Percentiles rank a stretch among this genome's conserved stretches.
phyloP scores from a whole-genome alignment of 2,329 filamentous ascomycete genomes.

The Dactylellina drechsleri region DNA sequence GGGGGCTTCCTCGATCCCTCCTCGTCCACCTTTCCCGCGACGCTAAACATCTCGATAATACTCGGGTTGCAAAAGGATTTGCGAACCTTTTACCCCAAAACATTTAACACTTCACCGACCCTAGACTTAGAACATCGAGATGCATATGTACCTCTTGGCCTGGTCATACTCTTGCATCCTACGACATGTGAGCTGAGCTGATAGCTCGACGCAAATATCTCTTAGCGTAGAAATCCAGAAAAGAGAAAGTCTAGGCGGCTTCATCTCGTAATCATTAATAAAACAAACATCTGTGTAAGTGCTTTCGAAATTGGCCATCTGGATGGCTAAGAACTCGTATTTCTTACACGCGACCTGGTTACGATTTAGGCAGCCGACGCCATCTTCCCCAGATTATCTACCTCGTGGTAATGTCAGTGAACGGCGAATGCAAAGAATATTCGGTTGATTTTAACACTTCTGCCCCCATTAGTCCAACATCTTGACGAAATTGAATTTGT shows the following conservation, averaged over 20 bases:
- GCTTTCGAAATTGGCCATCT: not conserved
- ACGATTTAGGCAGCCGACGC: slow-evolving; percentile 51
- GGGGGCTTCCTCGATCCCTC: slow-evolving; percentile 14
- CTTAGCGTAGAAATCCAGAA: slow-evolving; percentile 1
- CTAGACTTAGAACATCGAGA: slow-evolving; percentile 17
- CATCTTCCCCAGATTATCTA: slow-evolving; percentile 54
- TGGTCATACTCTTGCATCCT: slow-evolving; percentile 9
- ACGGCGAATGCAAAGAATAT: slow-evolving; percentile 48
- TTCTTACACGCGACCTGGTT: slow-evolving; percentile 48
- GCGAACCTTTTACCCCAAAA: too few relatives aligned
- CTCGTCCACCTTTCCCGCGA: too few relatives aligned
- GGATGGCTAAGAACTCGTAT: slow-evolving; percentile 10
- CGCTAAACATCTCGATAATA: too few relatives aligned
- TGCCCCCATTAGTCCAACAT: slow-evolving; percentile 29
- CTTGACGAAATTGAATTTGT: slow-evolving; percentile 8
- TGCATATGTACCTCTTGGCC: slow-evolving; percentile 7
- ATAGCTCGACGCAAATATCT: too few relatives aligned
- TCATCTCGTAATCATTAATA: slow-evolving; percentile 20
- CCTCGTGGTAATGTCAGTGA: slow-evolving; percentile 40
- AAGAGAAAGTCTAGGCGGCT: slow-evolving; percentile 38
- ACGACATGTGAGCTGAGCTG: too few relatives aligned
- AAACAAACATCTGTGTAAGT: not conserved
- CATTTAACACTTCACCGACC: not conserved
- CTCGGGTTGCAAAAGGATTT: too few relatives aligned
- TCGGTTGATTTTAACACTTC: slow-evolving; percentile 18